Conservation (phyloP, 176 grass and related monocot species). For the Zoysia japonica region DNA sequence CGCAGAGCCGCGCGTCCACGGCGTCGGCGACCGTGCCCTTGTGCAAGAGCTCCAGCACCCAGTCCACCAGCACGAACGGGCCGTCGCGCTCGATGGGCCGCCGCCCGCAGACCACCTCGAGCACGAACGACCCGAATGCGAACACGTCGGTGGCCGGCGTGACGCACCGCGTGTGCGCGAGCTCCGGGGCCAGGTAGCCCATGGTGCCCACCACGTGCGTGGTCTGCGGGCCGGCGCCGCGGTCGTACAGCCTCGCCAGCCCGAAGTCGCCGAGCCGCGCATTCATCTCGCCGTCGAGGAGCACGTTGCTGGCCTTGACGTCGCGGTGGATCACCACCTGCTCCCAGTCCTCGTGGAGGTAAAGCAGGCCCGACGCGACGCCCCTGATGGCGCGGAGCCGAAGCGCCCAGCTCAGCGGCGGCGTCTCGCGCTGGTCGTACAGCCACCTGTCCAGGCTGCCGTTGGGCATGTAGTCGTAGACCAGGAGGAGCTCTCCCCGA, state of each 20-base stretch:
- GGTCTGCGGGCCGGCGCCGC: neutral
- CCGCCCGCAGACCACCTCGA: conserved; percentile 52
- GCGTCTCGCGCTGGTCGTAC: neutral
- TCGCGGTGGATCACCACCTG: conserved; percentile 44
- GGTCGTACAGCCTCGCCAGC: conserved; percentile 1
- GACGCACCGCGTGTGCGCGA: conserved; percentile 36
- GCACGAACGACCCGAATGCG: conserved; percentile 53
- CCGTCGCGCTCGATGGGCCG: conserved; percentile 37
- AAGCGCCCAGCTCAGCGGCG: conserved; percentile 44
- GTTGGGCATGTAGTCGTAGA: conserved; percentile 63
- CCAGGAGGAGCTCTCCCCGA: conserved; percentile 45
- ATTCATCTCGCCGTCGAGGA: conserved; percentile 35
- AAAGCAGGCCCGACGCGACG: conserved; percentile 45
- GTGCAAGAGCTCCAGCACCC: conserved; percentile 40
- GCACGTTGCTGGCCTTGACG: conserved; percentile 81
- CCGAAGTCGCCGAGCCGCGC: neutral
- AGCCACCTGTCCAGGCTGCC: conserved; percentile 60
- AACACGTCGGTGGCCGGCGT: conserved; percentile 54
- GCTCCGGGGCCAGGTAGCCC: neutral
- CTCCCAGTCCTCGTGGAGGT: conserved; percentile 68
- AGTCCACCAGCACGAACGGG: conserved; percentile 31
- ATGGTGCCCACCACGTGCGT: conserved; percentile 12
- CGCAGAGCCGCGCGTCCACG: conserved; percentile 38
- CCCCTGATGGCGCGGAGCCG: conserved; percentile 44
- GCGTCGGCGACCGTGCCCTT: neutral